phyloP scores from a whole-genome alignment of 1,284 basidiomycete species.

The Pseudozyma tsukubaensis region DNA sequence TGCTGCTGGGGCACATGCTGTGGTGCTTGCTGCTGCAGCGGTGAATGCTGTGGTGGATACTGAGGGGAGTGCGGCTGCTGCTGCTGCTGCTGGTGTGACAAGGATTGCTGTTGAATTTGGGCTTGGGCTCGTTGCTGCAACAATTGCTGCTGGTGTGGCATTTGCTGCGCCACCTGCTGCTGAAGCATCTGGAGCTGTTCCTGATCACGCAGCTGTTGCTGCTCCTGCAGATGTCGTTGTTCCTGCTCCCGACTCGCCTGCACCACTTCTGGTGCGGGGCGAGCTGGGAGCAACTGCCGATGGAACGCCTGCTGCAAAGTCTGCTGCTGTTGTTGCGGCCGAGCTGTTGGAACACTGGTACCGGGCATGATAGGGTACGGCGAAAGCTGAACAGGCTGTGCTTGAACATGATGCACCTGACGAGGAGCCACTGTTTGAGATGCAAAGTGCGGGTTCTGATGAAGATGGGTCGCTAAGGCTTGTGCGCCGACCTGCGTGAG shows the following conservation, averaged over 20 bases:
- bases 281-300: not conserved
- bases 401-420: not conserved
- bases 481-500: conserved; percentile 1
- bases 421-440: not conserved
- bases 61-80: not conserved
- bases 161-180: no score
- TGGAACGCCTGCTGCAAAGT: conserved; percentile 9
- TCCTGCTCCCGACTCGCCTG: not conserved
- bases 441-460: not conserved
- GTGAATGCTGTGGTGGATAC: not conserved
- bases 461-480: conserved; percentile 1
- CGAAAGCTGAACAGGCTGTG: not conserved
- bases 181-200: not conserved
- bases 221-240: not conserved
- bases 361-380: not conserved
- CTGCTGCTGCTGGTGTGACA: conserved; percentile 1
- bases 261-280: not conserved
- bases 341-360: not conserved
- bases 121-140: not conserved
- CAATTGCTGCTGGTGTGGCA: not conserved
- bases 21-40: conserved; percentile 5
- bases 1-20: not conserved
- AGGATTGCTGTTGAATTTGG: not conserved
- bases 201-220: not conserved
- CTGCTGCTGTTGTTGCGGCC: conserved; percentile 4